phyloP scores from a whole-genome alignment of 805 yeast genomes.

The Schwanniomyces pseudopolymorphus region DNA sequence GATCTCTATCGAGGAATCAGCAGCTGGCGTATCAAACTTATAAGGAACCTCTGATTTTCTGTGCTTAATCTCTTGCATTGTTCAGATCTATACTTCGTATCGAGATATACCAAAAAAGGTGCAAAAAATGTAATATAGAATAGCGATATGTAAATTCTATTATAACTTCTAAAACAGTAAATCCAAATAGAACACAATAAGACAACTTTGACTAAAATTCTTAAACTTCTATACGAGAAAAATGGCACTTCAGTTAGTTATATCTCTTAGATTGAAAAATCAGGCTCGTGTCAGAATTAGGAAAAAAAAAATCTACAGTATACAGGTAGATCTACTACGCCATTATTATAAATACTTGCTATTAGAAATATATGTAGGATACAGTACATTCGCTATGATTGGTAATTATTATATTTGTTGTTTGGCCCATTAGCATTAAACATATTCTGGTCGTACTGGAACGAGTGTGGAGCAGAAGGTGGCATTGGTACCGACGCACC shows the following conservation, averaged over 20 bases:
- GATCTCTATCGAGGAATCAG: constrained; percentile 40
- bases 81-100: not conserved
- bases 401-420: not conserved
- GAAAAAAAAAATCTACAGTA: not conserved
- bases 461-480: constrained; percentile 2
- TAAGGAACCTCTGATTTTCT: constrained; percentile 26
- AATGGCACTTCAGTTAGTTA: not conserved
- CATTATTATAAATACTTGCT: not conserved
- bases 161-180: not conserved
- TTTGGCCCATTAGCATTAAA: not conserved
- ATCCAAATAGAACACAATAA: too few species aligned
- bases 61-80: constrained; percentile 20
- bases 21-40: constrained; percentile 37
- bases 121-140: not conserved
- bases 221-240: not conserved
- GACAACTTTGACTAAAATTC: too few species aligned
- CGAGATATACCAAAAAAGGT: not conserved
- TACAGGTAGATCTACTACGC: not conserved
- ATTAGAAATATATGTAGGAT: not conserved
- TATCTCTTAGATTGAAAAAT: not conserved
- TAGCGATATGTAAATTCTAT: not conserved
- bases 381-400: not conserved
- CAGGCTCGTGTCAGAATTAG: not conserved
- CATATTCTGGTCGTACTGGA: not conserved
- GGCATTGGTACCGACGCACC: not conserved